Evolutionary conservation across 805 yeast species (phyloP), one percentile per base, ranked within the genome.

Genomic region (Ogataea angusta): DNA sequence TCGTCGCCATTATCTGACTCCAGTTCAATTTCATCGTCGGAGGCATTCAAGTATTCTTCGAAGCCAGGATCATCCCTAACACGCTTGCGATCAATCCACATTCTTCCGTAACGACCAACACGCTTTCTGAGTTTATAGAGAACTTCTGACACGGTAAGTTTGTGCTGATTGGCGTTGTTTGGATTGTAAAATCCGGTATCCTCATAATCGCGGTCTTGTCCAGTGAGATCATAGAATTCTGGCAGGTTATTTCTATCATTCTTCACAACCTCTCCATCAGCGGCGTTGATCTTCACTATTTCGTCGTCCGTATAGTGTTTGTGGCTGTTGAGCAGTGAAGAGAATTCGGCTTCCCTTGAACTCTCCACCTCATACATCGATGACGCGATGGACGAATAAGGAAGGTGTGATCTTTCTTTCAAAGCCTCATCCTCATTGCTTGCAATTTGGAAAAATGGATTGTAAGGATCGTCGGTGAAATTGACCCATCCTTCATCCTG

Each of bases 391-490:
- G 95, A 84, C 10, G 93, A 82, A 57, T 83, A 86, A 3, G 95
- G 91, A 2, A 86, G 71, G 54, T 84, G 89, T 15, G 70, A 66
- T 29, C 80, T 64, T 45, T 82, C 85, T 34, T 74, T 63, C 30
- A 73, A 55, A 24, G 46, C 30, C 17, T 64, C 57, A 17, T 63
- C 68, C 24, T 70, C 69, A 19, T 80, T 75, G 36, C 78, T 70
- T 6, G 81, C 72, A 38, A 87, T 74, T 47, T 85, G 80, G 59
- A 87, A 82, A 41, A 75, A 80, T 10, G 97, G 96, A 56, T 82
- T 85, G 56, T 77, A 78, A 12, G 93, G 83, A 64, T 85, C 90
- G 65, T 89, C 96, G 3, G 96, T 85, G 38, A 85, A 70, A 56
- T 93, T 93, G 49, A 85, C 76, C 77, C 82, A 90, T 0, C 85